Base-by-base conservation (phyloP, 768 basidiomycete genomes). In the Trametes cubensis region DNA sequence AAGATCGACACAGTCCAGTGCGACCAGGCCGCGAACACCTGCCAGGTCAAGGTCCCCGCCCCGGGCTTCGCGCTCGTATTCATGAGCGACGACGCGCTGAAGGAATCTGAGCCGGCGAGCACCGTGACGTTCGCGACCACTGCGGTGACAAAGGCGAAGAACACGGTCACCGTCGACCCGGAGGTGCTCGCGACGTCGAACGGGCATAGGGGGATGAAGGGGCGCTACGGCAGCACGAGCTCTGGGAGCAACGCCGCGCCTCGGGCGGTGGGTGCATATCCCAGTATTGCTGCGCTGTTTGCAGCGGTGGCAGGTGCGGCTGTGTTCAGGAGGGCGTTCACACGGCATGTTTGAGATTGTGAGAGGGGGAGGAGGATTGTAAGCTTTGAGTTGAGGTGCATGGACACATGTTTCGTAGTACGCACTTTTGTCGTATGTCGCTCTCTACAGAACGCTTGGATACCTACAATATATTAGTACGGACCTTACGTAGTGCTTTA, bases 51-150 rank as follows among this genome's bases (percentile, higher is more conserved):
- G 14, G 83, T 93, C 39, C 81, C 83, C 44, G 88, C 90, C 2
- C 91, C 92, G 0, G 84, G 83, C 34, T 85, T 89, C 65, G 89
- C 89, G 3, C 79, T 93, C 48, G 88, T 93, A 57, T 92, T 90
- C 79, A 76, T 93, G 39, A 80, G 74, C 7, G 71, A 78, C 49
- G 58, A 70, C 26, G 78, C 80, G 8, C 65, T 78, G 39, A 61
- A 72, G 1, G 79, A 78, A 47, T 69, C 74, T 4, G 70, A 67
- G n/a, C 70, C 72, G 1, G 71, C 66, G 21, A 66, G 74, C 4
- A 74, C 79, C 0, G 72, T 63, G 66, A 86, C 84, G 20, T 89
- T 85, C 69, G 62, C 83, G 11, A 87, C 83, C 18, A 84, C 84
- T 0, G 82, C 79, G 17, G 69, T 75, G 23, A 87, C 86, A 15